A percentile compares a stretch with the other conserved stretches of the same genome.
Conservation (phyloP, 306 rosid species). For the Fagus sylvatica region DNA sequence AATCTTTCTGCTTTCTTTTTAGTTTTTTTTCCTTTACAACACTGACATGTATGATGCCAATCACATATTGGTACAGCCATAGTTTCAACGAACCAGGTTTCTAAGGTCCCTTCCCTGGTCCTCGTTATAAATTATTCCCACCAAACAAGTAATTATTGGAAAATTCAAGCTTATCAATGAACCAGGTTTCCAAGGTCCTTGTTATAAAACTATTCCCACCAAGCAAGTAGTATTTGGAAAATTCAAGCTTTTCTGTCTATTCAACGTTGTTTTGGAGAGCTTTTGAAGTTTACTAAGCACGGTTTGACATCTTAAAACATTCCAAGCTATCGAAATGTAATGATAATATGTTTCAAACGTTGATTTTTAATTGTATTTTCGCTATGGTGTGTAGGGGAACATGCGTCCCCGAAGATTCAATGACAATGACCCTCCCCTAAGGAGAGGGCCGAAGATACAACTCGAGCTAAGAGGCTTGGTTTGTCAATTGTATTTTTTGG, state of each 20-base stretch:
- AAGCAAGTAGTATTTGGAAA: no score
- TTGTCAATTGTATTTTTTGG: no score
- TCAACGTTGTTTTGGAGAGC: background rate
- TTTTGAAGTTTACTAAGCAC: background rate
- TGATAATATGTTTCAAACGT: background rate
- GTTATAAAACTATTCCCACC: no score
- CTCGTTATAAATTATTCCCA: background rate
- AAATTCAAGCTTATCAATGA: background rate
- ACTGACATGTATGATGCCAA: background rate
- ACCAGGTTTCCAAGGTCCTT: background rate
- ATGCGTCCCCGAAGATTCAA: no score
- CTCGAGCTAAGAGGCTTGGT: no score
- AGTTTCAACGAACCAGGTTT: background rate
- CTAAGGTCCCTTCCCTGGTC: background rate
- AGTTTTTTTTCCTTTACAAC: background rate
- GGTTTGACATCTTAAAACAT: background rate
- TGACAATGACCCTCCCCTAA: no score
- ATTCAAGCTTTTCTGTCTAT: background rate
- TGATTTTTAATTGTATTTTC: background rate
- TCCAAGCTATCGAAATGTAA: background rate
- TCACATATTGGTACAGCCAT: background rate
- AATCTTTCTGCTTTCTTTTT: background rate
- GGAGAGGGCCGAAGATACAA: no score
- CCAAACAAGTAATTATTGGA: background rate
- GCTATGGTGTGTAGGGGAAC: no score